phyloP scores from a whole-genome alignment of 148 eudicot genomes.

The Camellia granthamiana region DNA sequence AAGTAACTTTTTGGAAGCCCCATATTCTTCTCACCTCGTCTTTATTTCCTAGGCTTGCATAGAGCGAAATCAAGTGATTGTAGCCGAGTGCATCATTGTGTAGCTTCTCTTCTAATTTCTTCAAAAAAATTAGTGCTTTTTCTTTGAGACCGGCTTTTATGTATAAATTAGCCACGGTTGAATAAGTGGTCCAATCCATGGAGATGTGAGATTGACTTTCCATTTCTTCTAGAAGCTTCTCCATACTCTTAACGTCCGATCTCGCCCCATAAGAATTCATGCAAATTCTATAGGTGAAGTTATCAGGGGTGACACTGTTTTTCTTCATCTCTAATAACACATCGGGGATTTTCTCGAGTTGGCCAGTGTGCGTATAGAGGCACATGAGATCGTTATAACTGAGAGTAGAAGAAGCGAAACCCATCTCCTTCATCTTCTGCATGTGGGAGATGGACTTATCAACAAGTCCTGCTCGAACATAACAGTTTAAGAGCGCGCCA shows the following conservation, averaged over 20 bases:
- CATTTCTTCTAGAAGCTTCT: slow-evolving; percentile 37
- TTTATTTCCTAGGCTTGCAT: slow-evolving; percentile 43
- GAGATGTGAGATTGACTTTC: slow-evolving; percentile 33
- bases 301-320: slow-evolving; percentile 37
- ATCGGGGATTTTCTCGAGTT: slow-evolving; percentile 34
- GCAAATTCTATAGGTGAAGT: slow-evolving; percentile 42
- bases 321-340: slow-evolving; percentile 44
- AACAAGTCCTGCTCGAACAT: slow-evolving; percentile 36
- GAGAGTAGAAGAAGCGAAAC: slow-evolving; percentile 33
- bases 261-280: slow-evolving; percentile 38
- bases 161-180: slow-evolving; percentile 33
- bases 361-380: slow-evolving; percentile 36
- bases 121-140: slow-evolving; percentile 37
- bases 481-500: slow-evolving; percentile 62
- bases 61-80: slow-evolving; percentile 40
- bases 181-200: slow-evolving; percentile 46
- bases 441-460: slow-evolving; percentile 38
- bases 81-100: slow-evolving; percentile 28
- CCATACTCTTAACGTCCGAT: slow-evolving; percentile 37
- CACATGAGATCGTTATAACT: slow-evolving; percentile 49
- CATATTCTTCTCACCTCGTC: slow-evolving; percentile 45
- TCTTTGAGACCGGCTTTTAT: slow-evolving; percentile 34
- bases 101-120: slow-evolving; percentile 39
- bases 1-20: slow-evolving; percentile 32
- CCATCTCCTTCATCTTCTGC: slow-evolving; percentile 46